These are phyloP conservation scores for Podaxis pistillaris DNA, from an alignment of 768 basidiomycete genomes.

Conservation along the genomic window DNA sequence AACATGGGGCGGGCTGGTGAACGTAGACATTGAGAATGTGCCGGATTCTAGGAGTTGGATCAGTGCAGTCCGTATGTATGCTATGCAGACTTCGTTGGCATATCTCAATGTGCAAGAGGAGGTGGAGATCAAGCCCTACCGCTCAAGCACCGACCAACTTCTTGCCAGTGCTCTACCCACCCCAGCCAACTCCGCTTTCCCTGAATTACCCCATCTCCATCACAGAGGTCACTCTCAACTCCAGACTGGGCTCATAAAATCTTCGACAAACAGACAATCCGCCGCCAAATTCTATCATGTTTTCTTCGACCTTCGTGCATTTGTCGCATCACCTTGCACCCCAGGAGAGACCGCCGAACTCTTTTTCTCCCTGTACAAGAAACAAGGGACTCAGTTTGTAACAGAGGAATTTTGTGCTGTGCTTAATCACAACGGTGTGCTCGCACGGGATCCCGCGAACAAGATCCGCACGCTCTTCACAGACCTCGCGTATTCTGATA, in stretches of 20 bases:
- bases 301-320: constrained; percentile 87
- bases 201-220: constrained; percentile 45
- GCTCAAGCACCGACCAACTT: constrained; percentile 46
- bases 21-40: constrained; percentile 86
- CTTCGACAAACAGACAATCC: constrained; percentile 33
- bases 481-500: constrained; percentile 84
- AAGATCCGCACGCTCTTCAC: constrained; percentile 85
- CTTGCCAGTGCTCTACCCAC: constrained; percentile 48
- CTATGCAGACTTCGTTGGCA: constrained; percentile 82
- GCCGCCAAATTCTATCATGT: constrained; percentile 83
- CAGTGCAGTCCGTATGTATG: constrained; percentile 88
- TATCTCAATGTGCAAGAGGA: constrained; percentile 61
- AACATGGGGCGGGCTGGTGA: constrained; percentile 84
- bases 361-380: constrained; percentile 90
- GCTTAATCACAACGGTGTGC: constrained; percentile 88
- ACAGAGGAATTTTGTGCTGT: constrained; percentile 92
- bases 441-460: constrained; percentile 73
- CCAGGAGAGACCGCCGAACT: constrained; percentile 93
- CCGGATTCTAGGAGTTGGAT: constrained; percentile 82
- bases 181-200: constrained; percentile 70
- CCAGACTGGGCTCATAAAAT: constrained; percentile 28
- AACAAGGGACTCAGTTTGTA: constrained; percentile 79
- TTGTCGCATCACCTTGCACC: constrained; percentile 86
- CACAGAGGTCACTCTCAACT: constrained; percentile 40
- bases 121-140: constrained; percentile 37